Percentiles rank a stretch among this genome's conserved stretches.
phyloP scores from a whole-genome alignment of 1,284 basidiomycete genomes.

The Stygiomarasmius scandens region DNA sequence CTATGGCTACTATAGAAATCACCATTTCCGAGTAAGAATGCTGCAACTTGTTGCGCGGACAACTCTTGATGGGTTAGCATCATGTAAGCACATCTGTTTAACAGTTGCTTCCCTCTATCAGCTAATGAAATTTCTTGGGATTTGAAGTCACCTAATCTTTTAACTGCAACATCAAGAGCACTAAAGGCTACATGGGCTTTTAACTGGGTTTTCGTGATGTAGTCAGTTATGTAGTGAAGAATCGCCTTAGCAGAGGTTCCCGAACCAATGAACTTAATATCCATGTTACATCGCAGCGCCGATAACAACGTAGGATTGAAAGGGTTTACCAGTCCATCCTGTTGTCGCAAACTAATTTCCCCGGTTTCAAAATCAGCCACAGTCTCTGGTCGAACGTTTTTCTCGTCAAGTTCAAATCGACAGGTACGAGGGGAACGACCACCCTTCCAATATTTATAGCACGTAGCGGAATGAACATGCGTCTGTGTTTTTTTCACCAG shows the following conservation, averaged over 20 bases:
- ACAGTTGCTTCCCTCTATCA: conserved; percentile 28
- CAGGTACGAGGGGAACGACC: conserved; percentile 29
- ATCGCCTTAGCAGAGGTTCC: conserved; percentile 41
- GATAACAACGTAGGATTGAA: conserved; percentile 38
- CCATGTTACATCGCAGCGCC: conserved; percentile 35
- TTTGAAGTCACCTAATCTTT: conserved; percentile 27
- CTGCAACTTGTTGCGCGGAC: conserved; percentile 38
- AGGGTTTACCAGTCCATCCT: conserved; percentile 41
- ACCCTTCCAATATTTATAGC: conserved; percentile 40
- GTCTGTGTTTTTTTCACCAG: conserved; percentile 28
- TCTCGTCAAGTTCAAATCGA: conserved; percentile 31
- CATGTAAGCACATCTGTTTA: conserved; percentile 38
- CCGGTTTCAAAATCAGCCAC: conserved; percentile 32
- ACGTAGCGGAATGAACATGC: conserved; percentile 35
- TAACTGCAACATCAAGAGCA: conserved; percentile 35
- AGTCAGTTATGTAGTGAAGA: conserved; percentile 45
- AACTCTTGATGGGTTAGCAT: conserved; percentile 42
- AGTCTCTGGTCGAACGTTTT: conserved; percentile 11
- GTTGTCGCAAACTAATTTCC: conserved; percentile 27
- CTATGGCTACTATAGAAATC: conserved; percentile 41
- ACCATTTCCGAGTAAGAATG: conserved; percentile 35
- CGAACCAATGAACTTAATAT: no score
- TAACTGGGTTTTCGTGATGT: conserved; percentile 42
- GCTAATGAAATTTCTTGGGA: conserved; percentile 18
- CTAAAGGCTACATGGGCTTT: conserved; percentile 39